phyloP scores from a whole-genome alignment of 2,329 filamentous ascomycete species.

The Exophiala lecanii-corni region DNA sequence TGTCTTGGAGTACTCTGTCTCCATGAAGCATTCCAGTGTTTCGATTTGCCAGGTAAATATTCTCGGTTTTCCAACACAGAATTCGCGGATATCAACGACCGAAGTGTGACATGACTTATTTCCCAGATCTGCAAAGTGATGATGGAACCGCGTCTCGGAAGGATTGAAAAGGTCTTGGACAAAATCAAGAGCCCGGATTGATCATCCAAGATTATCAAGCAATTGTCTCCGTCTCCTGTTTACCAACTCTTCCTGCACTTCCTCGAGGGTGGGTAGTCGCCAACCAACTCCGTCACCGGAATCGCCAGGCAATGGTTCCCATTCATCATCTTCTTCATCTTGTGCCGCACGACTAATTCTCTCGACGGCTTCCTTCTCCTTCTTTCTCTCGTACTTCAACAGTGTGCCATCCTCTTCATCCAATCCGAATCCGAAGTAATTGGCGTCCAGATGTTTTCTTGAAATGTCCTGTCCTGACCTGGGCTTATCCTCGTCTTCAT shows the following conservation, averaged over 20 bases:
- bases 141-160: too few relatives aligned
- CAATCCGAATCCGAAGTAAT: slow-evolving; percentile 91
- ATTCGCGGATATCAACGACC: too few relatives aligned
- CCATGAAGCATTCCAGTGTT: too few relatives aligned
- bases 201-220: slow-evolving; percentile 66
- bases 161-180: too few relatives aligned
- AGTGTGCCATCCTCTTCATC: slow-evolving; percentile 84
- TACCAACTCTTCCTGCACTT: slow-evolving; percentile 91
- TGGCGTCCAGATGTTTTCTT: slow-evolving; percentile 74
- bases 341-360: slow-evolving; percentile 56
- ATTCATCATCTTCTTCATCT: slow-evolving; percentile 59
- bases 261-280: slow-evolving; percentile 78
- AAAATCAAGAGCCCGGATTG: too few relatives aligned
- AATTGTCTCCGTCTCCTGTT: slow-evolving; percentile 78
- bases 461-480: slow-evolving; percentile 30
- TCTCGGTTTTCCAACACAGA: too few relatives aligned
- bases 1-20: too few relatives aligned
- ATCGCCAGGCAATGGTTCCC: slow-evolving; percentile 85
- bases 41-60: too few relatives aligned
- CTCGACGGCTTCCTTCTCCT: slow-evolving; percentile 76
- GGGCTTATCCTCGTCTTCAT: slow-evolving; percentile 57
- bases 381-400: slow-evolving; percentile 72
- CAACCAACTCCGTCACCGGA: slow-evolving; percentile 75
- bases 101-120: too few relatives aligned
- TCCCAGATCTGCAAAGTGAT: too few relatives aligned